Evolutionary conservation across 768 basidiomycete genomes (phyloP).

Genomic region (Peribolospora baueri): DNA sequence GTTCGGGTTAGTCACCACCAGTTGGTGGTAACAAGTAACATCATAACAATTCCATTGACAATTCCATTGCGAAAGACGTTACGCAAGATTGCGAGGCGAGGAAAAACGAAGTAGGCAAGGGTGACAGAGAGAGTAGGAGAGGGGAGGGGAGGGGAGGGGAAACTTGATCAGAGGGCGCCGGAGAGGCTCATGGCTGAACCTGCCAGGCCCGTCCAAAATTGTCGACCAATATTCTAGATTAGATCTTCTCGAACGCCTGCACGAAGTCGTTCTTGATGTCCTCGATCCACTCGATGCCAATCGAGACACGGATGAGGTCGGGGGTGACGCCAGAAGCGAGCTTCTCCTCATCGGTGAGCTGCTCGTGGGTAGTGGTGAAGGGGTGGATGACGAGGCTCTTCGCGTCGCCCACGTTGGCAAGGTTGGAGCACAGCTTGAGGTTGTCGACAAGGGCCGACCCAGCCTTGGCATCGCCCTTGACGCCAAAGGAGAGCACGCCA

Average conservation of each 20-base stretch:
- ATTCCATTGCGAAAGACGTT: too few relatives aligned
- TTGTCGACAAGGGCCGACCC: constrained; percentile 31
- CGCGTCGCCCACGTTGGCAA: constrained; percentile 21
- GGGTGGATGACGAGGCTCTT: constrained; percentile 44
- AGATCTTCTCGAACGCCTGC: constrained; percentile 18
- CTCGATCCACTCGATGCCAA: constrained; percentile 9
- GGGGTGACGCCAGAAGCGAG: constrained; percentile 42
- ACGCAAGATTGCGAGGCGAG: too few relatives aligned
- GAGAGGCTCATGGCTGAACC: too few relatives aligned
- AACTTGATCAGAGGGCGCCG: too few relatives aligned
- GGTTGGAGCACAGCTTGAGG: constrained; percentile 41
- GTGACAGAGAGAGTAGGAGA: too few relatives aligned
- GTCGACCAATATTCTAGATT: neutral
- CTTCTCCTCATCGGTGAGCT: constrained; percentile 38
- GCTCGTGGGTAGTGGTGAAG: constrained; percentile 41
- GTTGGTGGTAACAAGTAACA: too few relatives aligned
- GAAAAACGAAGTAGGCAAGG: too few relatives aligned
- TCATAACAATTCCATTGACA: too few relatives aligned
- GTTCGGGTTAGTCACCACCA: too few relatives aligned
- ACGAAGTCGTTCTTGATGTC: constrained; percentile 28
- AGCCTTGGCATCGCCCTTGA: constrained; percentile 29
- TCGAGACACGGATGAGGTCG: constrained; percentile 43
- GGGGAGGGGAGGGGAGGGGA: too few relatives aligned
- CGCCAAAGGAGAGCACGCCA: constrained; percentile 48
- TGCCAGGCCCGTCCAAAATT: too few relatives aligned